Evolutionary conservation across 2,329 filamentous ascomycete genomes (phyloP).

Genomic region (Beauveria medogensis): DNA sequence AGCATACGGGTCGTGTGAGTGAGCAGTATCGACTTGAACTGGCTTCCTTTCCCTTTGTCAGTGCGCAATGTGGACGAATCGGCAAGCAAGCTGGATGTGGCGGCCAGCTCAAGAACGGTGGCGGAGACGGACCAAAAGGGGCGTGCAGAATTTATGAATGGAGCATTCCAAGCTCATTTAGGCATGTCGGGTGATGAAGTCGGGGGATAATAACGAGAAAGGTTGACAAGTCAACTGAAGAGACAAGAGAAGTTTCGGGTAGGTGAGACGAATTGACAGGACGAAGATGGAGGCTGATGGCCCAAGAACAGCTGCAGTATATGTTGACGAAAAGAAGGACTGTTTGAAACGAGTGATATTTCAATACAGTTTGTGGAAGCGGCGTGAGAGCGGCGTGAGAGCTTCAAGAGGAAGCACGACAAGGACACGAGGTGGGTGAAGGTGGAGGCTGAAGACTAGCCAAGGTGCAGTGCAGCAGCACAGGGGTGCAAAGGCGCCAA

Average conservation of each 20-base stretch:
- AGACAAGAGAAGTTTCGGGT: background rate
- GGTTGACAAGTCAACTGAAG: background rate
- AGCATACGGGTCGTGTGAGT: conserved; percentile 12
- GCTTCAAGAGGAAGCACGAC: background rate
- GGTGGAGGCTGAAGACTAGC: background rate
- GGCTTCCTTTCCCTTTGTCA: background rate
- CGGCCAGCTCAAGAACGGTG: conserved; percentile 28
- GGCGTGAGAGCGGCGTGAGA: background rate
- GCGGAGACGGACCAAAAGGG: conserved; percentile 15
- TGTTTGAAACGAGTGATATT: no score
- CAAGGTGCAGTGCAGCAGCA: background rate
- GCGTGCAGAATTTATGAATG: conserved; percentile 10
- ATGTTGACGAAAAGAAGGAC: background rate
- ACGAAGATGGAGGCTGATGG: background rate
- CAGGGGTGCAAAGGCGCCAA: background rate
- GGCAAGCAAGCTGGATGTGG: conserved; percentile 28
- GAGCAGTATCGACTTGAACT: conserved; percentile 23
- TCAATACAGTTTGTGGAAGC: background rate
- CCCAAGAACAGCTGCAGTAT: background rate
- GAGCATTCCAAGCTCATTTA: conserved; percentile 13
- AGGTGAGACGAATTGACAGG: background rate
- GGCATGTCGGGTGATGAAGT: conserved; percentile 9
- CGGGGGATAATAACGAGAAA: background rate
- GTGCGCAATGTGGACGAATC: background rate
- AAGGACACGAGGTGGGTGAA: background rate